phyloP scores from a whole-genome alignment of 495 filamentous ascomycete species.

The Lophiotrema nucula region DNA sequence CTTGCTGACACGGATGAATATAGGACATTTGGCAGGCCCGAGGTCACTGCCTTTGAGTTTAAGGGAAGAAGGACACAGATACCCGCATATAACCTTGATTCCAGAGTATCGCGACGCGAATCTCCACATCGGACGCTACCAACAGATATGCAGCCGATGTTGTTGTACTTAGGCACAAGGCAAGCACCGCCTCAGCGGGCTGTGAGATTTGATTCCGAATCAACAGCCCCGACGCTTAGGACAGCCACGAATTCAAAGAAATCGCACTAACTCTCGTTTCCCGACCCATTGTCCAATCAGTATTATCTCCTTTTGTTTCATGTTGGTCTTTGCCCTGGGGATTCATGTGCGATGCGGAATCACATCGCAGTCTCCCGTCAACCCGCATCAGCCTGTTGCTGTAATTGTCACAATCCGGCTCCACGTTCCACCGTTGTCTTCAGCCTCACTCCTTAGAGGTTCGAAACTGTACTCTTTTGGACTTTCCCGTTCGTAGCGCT shows the following conservation, averaged over 20 bases:
- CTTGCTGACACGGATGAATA: too few species aligned
- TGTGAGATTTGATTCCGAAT: slow-evolving; percentile 20
- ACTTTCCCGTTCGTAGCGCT: too few species aligned
- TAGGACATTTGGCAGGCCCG: too few species aligned
- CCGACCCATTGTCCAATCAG: background rate
- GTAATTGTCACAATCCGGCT: background rate
- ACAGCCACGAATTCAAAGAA: background rate
- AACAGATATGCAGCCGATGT: too few species aligned
- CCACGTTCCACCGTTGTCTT: background rate
- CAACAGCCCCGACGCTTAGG: background rate
- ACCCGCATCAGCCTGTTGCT: background rate
- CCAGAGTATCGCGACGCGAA: too few species aligned
- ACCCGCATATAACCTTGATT: too few species aligned
- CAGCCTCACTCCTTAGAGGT: background rate
- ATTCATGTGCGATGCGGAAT: slow-evolving; percentile 6
- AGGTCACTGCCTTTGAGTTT: too few species aligned
- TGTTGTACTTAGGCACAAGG: background rate
- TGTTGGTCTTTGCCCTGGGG: too few species aligned
- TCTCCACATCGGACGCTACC: too few species aligned
- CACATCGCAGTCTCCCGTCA: background rate
- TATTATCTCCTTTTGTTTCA: too few species aligned
- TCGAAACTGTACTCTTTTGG: background rate
- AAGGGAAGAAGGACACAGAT: too few species aligned
- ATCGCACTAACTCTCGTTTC: background rate
- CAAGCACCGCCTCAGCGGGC: slow-evolving; percentile 1